These are phyloP conservation scores for Ascobolus immersus DNA, from an alignment of 495 filamentous ascomycete genomes.

Conservation along the genomic window DNA sequence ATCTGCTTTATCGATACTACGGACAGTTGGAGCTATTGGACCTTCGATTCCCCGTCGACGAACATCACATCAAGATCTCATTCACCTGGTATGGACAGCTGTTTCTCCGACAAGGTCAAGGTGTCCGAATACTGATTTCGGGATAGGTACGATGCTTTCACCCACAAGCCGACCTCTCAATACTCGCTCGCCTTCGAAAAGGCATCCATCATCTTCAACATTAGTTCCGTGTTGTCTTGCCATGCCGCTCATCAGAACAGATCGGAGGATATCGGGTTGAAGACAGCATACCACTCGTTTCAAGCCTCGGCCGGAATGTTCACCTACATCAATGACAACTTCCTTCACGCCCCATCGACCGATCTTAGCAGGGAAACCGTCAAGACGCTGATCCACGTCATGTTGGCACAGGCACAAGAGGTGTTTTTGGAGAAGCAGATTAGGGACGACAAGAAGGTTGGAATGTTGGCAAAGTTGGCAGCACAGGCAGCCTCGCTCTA, in stretches of 20 bases:
- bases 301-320: constrained; percentile 98
- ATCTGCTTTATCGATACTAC: constrained; percentile 90
- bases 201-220: constrained; percentile 98
- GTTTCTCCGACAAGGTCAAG: not conserved
- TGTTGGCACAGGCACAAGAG: constrained; percentile 86
- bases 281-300: constrained; percentile 94
- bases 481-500: constrained; percentile 77
- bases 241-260: constrained; percentile 85
- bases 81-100: constrained; percentile 70
- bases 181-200: constrained; percentile 96
- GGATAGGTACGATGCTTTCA: constrained; percentile 88
- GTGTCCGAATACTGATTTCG: not conserved
- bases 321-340: constrained; percentile 98
- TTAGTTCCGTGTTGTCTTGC: constrained; percentile 86
- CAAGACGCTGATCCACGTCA: constrained; percentile 75
- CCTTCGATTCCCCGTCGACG: constrained; percentile 85
- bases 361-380: constrained; percentile 87
- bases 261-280: constrained; percentile 72
- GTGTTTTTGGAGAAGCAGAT: constrained; percentile 95
- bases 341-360: constrained; percentile 82
- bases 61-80: constrained; percentile 94
- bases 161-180: constrained; percentile 81
- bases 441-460: constrained; percentile 67
- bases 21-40: constrained; percentile 88
- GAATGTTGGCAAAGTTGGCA: constrained; percentile 72